Conservation (phyloP, 176 grass and related monocot species). For the Lolium multiflorum region DNA sequence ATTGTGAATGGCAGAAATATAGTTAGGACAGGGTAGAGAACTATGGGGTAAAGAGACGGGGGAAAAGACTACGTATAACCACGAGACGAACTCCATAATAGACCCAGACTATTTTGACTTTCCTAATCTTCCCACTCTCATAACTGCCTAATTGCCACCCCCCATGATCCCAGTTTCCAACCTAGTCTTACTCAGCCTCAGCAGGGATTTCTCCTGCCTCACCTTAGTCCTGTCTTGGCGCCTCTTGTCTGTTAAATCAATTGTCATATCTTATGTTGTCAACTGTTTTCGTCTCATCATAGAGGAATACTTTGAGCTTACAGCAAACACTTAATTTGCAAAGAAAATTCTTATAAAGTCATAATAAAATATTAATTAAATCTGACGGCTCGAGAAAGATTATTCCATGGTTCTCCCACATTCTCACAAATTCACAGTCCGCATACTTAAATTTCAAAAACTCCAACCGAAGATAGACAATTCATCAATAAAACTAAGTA, state of each 20-base stretch:
- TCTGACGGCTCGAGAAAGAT: not conserved
- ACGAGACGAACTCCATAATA: not conserved
- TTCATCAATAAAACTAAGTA: conserved; percentile 2
- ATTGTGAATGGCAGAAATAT: not conserved
- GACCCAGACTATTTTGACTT: not conserved
- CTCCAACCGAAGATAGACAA: not conserved
- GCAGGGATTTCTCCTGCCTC: not conserved
- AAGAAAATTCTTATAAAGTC: not conserved
- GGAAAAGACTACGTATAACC: not conserved
- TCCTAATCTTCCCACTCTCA: not conserved
- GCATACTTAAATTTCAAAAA: not conserved
- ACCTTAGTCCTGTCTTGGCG: not conserved
- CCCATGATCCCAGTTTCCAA: not conserved
- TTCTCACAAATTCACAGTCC: not conserved
- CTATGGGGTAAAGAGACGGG: not conserved
- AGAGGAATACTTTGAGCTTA: not conserved
- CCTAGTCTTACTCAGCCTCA: not conserved
- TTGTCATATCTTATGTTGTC: not conserved
- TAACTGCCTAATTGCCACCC: not conserved
- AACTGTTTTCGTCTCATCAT: not conserved
- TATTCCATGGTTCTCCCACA: not conserved
- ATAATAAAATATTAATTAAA: not conserved
- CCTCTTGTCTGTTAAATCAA: not conserved
- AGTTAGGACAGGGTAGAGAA: not conserved
- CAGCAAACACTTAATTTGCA: not conserved